Base-by-base conservation (phyloP, 306 rosid genomes). In the Quercus dentata region DNA sequence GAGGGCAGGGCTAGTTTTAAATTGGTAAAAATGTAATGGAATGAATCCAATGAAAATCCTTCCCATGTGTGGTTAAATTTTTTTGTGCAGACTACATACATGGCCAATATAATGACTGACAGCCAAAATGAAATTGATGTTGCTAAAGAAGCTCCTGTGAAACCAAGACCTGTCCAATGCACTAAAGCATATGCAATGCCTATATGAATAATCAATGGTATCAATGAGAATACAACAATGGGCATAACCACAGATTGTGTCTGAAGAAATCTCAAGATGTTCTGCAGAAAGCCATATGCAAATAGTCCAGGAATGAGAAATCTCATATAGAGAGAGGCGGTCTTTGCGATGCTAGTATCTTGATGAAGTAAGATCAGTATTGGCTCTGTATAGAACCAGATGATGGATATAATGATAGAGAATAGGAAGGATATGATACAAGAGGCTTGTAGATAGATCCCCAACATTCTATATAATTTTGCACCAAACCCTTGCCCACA, bases 401-500 rank as follows among this genome's bases (percentile, higher is more conserved):
- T 11, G 58, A 92, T 30, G 44, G 94, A 91, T 70, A 92, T 61
- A 23, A 88, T 6, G 78, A 84, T 52, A 1, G 93, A 89, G 81
- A 89, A 88, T 23, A 91, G 19, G 20, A 88, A 55, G 19, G 93
- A 85, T 56, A 90, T 87, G 79, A 92, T 87, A 78, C 97, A 87
- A 12, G 93, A 87, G 51, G 97, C 77, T 82, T 94, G 98, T n/a
- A 94, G 87, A 86, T 92, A 85, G 68, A 90, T 80, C 82, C 98
- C 98, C 80, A 94, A 30, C 83, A 71, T 59, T 56, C 87, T 79
- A 83, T 88, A 92, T 52, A 77, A 82, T 74, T 85, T 72, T 64
- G 97, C 91, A 1, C 97, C 98, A 85, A 84, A 92, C 62, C 87
- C 94, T 85, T 92, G 97, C 58, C 97, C 98, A 27, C 98, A 94